Conservation (phyloP, 805 yeast genomes). For the Pichia nakasei region DNA sequence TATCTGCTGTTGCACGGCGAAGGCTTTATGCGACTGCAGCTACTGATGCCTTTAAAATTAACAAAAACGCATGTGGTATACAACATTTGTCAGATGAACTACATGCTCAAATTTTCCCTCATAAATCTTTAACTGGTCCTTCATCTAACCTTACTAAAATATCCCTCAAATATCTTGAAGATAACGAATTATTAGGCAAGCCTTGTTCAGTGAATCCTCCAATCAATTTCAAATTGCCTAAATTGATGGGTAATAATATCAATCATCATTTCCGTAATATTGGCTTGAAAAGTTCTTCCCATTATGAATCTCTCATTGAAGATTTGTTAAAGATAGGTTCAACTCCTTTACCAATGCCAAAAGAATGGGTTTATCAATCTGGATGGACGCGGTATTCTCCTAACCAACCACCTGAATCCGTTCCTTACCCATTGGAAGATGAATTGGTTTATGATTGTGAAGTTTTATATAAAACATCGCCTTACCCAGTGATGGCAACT, state of each 20-base stretch:
- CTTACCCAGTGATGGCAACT: slow-evolving; percentile 71
- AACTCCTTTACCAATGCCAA: slow-evolving; percentile 33
- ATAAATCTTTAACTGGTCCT: slow-evolving; percentile 22
- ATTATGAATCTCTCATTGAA: slow-evolving; percentile 47
- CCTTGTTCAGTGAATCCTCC: slow-evolving; percentile 56
- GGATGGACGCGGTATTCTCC: slow-evolving; percentile 80
- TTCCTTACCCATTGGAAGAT: slow-evolving; percentile 62
- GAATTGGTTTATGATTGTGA: slow-evolving; percentile 85
- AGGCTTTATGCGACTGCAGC: not conserved
- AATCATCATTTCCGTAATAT: slow-evolving; percentile 80
- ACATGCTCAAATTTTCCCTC: slow-evolving; percentile 49
- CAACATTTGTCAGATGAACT: slow-evolving; percentile 58
- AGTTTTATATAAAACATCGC: slow-evolving; percentile 64
- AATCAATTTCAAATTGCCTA: slow-evolving; percentile 54
- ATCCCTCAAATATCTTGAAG: slow-evolving; percentile 36
- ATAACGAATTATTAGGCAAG: slow-evolving; percentile 67
- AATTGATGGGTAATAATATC: slow-evolving; percentile 58
- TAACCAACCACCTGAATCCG: slow-evolving; percentile 45
- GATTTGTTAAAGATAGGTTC: slow-evolving; percentile 31
- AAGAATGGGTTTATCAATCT: slow-evolving; percentile 44
- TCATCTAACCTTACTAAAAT: slow-evolving; percentile 45
- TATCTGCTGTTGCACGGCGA: not conserved
- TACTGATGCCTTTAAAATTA: not conserved
- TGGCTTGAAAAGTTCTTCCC: slow-evolving; percentile 51
- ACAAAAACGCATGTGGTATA: slow-evolving; percentile 26